Percentiles rank a stretch among this genome's conserved stretches.
Evolutionary conservation across 2,329 filamentous ascomycete species (phyloP).

Genomic region (Arthrobotrys sphaeroides): DNA sequence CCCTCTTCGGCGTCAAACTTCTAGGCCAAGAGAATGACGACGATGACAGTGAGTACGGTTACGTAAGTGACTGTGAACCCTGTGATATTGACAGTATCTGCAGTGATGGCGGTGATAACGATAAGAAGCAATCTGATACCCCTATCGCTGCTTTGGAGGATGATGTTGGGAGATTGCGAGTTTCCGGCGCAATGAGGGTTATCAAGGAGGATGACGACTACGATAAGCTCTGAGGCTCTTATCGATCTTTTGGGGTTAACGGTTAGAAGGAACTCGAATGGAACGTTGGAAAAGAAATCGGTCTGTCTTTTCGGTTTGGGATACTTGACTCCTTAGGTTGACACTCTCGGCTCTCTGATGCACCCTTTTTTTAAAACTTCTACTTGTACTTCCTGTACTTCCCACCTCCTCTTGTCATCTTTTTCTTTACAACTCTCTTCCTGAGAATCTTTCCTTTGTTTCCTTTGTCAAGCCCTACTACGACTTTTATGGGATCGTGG

Average conservation of each 20-base stretch:
- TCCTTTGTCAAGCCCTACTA: too few relatives aligned
- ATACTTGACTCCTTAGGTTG: too few relatives aligned
- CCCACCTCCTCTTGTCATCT: too few relatives aligned
- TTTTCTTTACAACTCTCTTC: too few relatives aligned
- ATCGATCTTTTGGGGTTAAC: too few relatives aligned
- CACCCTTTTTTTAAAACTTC: too few relatives aligned
- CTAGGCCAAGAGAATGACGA: background rate
- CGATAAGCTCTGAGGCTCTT: background rate
- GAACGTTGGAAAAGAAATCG: too few relatives aligned
- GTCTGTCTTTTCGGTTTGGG: too few relatives aligned
- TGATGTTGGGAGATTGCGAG: background rate
- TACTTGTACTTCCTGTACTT: too few relatives aligned
- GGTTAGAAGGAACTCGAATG: background rate
- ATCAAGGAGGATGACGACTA: conserved; percentile 12
- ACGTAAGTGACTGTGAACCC: conserved; percentile 41
- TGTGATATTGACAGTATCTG: conserved; percentile 12
- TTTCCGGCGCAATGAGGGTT: background rate
- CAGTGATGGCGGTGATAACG: background rate
- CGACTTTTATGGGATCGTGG: too few relatives aligned
- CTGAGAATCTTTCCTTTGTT: too few relatives aligned
- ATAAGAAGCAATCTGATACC: background rate
- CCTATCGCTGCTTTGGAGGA: background rate
- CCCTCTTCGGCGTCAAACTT: background rate
- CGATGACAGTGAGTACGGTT: conserved; percentile 15
- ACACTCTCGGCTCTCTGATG: too few relatives aligned